Base-by-base conservation (phyloP, 2,329 filamentous ascomycete species). In the Fusarium chuoi region DNA sequence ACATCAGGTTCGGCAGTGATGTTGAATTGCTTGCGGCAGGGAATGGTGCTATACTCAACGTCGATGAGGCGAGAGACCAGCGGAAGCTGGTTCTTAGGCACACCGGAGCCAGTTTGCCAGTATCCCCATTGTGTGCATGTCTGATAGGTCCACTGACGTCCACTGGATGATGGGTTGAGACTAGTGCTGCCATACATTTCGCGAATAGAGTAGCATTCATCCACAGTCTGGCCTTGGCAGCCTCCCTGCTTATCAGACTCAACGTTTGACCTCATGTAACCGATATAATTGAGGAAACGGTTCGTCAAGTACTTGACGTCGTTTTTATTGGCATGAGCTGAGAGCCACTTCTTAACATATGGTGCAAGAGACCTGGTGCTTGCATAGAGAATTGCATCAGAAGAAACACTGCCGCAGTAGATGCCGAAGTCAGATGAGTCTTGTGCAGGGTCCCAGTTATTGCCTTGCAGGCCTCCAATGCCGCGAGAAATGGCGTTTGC, bases 61-160 rank as follows among this genome's bases (percentile, higher is more conserved):
- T 91, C 88, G 41, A 94, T 85, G 7, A 90, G 86, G 20, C 94
- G 91, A 2, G 94, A 96, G 56, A 96, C 85, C 11, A 97, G 81
- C 0, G 94, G 91, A 3, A 92, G 87, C 61, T 90, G 87, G 65
- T 89, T 84, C 2, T 83, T 76, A 0, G 94, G 94, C 0, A 91
- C 90, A 33, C 91, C 89, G 9, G 89, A 91, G 54, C 94, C 94
- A 1, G 92, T 94, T 73, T 92, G 89, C 56, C 95, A 89, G 82
- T 90, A 96, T 15, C 94, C 94, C 93, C 93, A 96, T 87, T 89
- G 84, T 11, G 87, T 89, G 81, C 88, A 89, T 44, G 85, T 86
- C 69, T 89, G 88, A 75, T 87, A 89, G 2, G 81, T 75, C 88
- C 88, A 89, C 30, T 84, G 80, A 1, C 87, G 82, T 78, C 63